Evolutionary conservation across 164 flowering plant species (phyloP), one percentile per base, ranked within the genome.

Genomic region (Protea cynaroides): DNA sequence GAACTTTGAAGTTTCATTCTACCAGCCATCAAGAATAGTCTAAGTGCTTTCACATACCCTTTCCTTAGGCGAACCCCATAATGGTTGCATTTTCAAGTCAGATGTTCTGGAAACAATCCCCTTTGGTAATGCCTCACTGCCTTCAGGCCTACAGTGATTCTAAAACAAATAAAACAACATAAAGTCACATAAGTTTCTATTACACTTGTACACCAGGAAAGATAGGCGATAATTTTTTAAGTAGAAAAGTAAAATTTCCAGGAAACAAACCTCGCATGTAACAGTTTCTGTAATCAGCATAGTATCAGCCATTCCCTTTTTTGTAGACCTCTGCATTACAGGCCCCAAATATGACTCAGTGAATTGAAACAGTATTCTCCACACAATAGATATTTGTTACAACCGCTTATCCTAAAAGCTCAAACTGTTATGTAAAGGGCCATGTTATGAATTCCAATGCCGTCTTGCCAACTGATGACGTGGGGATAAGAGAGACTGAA

Each of bases 41-140:
- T 55, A n/a, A 18, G 18, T 38, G 15, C 21, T n/a, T 37, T 55
- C 55, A 70, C 76, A 13, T 60, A 85, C 91, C 72, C 67, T 69
- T 63, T 71, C 61, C 50, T 55, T 46, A 59, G 72, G 64, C 52
- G 80, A 40, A 44, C 84, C 86, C 96, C 92, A 94, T 55, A 91
- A 78, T 15, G 88, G 92, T 17, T 76, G 83, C 92, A 84, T 80
- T 72, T 89, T 87, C 78, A 89, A 71, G 82, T 91, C 81, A 17
- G 96, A 86, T 29, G 81, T 78, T 65, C 63, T 65, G 24, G 77
- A 67, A 65, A 94, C 73, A 58, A 94, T 91, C 65, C 96, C 96
- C 77, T 78, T 65, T 5, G 99, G 99, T 69, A 91, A 80, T 57
- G 81, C 74, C 70, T 87, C 92, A 68, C 81, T 88, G 17, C 99